Base-by-base conservation (phyloP, 1,284 basidiomycete species). In the Boletus hoseneyae region DNA sequence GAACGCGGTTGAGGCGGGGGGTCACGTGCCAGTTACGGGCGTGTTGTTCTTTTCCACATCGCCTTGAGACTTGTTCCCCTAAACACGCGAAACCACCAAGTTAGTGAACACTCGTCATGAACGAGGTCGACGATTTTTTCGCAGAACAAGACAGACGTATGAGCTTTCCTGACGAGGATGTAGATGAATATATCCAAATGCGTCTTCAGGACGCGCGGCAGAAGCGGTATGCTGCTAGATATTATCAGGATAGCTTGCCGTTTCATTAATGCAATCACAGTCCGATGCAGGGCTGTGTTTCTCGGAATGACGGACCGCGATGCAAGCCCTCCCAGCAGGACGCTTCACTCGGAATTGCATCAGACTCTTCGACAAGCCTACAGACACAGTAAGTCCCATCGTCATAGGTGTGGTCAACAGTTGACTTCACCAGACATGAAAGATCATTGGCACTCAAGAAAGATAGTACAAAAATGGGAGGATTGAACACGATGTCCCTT, bases 121-220 rank as follows among this genome's bases (percentile, higher is more conserved):
- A 57, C 4, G 60, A 63, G 33, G 63, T 72, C 5, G 69, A 78
- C 12, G 60, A 63, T 0, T 83, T 79, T 56, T 83, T 77, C 55
- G 63, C 60, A 7, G 79, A 82, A 62, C 76, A 77, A 61, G 76
- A 82, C 46, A 66, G 67, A 46, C 72, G 70, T 13, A 78, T 83
- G 78, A 73, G 69, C 38, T 52, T 77, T 15, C 75, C 78, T n/a
- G 75, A 80, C 34, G 78, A 81, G 53, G 68, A 70, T 19, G 55
- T 68, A 30, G 65, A 69, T 10, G 62, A 70, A 36, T 75, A 69
- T 47, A 48, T 73, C 42, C 54, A 45, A 38, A 29, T 46, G 15
- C 65, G 64, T 46, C 55, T 48, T 47, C 59, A 45, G 55, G 48
- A 38, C 16, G 55, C 50, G 18, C 59, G 38, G 56, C 52, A 44